Conservation (phyloP, 1,284 basidiomycete genomes). For the Melampsora americana region DNA sequence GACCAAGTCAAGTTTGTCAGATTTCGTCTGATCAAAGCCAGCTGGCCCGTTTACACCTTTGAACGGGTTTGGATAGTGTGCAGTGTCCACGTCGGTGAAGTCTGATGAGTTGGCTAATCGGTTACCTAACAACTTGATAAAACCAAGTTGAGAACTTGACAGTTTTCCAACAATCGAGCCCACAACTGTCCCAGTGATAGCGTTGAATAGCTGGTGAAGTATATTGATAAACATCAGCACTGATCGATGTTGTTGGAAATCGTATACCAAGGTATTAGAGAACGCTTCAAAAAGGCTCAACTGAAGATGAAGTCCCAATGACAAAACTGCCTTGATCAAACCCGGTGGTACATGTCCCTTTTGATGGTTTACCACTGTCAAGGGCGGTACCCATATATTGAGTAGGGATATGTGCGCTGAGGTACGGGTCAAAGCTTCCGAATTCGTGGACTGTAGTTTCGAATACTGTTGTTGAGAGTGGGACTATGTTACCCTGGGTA, state of each 20-base stretch:
- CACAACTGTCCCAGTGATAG: conserved; percentile 46
- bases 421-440: conserved; percentile 56
- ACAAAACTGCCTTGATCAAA: conserved; percentile 35
- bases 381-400: conserved; percentile 49
- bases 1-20: conserved; percentile 57
- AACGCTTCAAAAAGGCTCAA: conserved; percentile 6
- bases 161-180: conserved; percentile 49
- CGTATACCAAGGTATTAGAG: conserved; percentile 45
- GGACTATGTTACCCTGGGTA: conserved; percentile 5
- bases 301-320: conserved; percentile 31
- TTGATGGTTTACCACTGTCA: conserved; percentile 49
- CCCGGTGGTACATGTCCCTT: conserved; percentile 13
- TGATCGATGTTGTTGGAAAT: background rate
- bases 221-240: background rate
- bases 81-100: background rate
- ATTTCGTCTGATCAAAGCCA: conserved; percentile 46
- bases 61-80: conserved; percentile 30
- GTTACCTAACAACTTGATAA: background rate
- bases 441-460: conserved; percentile 59
- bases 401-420: conserved; percentile 51
- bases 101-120: background rate
- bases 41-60: conserved; percentile 45
- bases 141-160: background rate
- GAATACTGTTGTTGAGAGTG: conserved; percentile 53
- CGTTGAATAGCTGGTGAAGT: conserved; percentile 29